phyloP scores from a whole-genome alignment of 441 rosid species.

The Arabidopsis hybrid region DNA sequence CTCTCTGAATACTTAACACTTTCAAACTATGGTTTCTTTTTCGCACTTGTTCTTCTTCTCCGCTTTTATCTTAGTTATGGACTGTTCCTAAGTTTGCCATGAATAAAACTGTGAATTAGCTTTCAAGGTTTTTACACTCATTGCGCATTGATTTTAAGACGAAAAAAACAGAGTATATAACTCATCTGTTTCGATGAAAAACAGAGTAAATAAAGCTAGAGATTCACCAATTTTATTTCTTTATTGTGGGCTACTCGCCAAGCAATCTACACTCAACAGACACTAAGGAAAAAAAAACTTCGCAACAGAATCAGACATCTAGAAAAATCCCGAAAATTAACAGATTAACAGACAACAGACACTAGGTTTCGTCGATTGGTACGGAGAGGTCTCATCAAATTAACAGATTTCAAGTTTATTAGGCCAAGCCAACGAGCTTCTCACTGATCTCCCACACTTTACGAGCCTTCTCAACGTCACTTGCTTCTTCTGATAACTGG shows the following conservation, averaged over 20 bases:
- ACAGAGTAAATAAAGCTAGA: background rate
- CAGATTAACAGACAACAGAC: too few relatives aligned
- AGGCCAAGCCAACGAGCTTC: slow-evolving; percentile 86
- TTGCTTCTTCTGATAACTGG: slow-evolving; percentile 83
- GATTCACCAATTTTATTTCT: slow-evolving; percentile 22
- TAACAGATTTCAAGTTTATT: slow-evolving; percentile 15
- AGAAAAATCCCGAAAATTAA: slow-evolving; percentile 9
- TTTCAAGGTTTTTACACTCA: background rate
- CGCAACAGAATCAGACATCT: slow-evolving; percentile 16
- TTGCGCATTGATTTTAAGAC: too few relatives aligned
- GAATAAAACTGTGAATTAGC: slow-evolving; percentile 6
- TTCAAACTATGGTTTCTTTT: background rate
- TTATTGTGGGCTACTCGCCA: slow-evolving; percentile 28
- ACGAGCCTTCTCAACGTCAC: slow-evolving; percentile 75
- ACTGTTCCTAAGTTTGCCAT: background rate
- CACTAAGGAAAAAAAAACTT: slow-evolving; percentile 24
- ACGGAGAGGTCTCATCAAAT: slow-evolving; percentile 2
- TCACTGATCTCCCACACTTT: slow-evolving; percentile 92
- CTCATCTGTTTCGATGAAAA: background rate
- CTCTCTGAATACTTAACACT: slow-evolving; percentile 43
- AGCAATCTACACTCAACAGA: slow-evolving; percentile 39
- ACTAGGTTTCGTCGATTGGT: slow-evolving; percentile 15
- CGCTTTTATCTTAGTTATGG: background rate
- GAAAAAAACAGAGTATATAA: slow-evolving; percentile 10
- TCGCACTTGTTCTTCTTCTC: slow-evolving; percentile 6